Evolutionary conservation across 352 stramenopile species (phyloP), one percentile per base, ranked within the genome.

Genomic region (Phytophthora multivora): DNA sequence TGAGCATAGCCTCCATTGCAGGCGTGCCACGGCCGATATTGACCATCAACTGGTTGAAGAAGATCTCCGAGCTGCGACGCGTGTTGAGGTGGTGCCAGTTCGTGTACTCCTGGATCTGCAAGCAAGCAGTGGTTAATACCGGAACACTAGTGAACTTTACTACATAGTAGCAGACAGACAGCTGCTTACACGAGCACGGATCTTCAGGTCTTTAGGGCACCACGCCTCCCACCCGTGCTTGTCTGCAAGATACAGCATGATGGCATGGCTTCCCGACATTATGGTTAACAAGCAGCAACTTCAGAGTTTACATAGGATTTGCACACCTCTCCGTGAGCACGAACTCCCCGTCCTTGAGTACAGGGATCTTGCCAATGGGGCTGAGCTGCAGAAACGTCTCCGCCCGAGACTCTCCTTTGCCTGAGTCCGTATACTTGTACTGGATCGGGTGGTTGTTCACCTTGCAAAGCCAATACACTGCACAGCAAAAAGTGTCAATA

Each of bases 71-170:
- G 55, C 75, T 83, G 25, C 65, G 65, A 33, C 83, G 83, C 49
- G 80, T 74, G 59, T 90, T 89, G 36, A 80, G 75, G 73, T 91
- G 83, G 59, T 91, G 83, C 83, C 83, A 91, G 68, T 91, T 79
- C 63, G 74, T 87, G 70, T 91, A 91, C 72, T 91, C 82, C 49
- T 89, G 66, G 64, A 91, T 91, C 80, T 91, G 53, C 13, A 30
- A 42, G 53, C 13, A 30, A 42, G 30, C 47, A 28, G 12, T 19
- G 36, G 40, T 40, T 41, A 56, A 30, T 18, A 6, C 33, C 13
- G 5, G 16, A 33, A 18, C 36, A 19, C 16, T 4, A 23, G 9
- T 18, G 3, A 55, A 26, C 16, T 13, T 48, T 13, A 39, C 5
- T 8, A n/a, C n/a, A n/a, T n/a, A n/a, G n/a, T n/a, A n/a, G n/a